Conservation (phyloP, 169 alveolate genomes). For the Plasmodium fragile region DNA sequence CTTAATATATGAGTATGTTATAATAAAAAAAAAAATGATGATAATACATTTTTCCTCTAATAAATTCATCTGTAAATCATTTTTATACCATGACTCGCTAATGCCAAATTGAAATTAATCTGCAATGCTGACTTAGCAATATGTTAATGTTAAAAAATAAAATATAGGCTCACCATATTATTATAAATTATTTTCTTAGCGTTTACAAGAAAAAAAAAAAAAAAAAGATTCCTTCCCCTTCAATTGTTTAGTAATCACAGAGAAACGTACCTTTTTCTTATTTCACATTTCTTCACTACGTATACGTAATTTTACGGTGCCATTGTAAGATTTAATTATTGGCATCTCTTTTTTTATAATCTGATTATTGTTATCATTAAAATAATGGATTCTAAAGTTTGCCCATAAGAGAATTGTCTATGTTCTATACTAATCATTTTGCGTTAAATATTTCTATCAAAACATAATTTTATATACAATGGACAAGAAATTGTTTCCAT, state of each 20-base stretch:
- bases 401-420: background rate
- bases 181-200: background rate
- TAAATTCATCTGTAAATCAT: background rate
- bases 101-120: background rate
- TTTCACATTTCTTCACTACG: background rate
- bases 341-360: background rate
- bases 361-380: background rate
- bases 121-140: background rate
- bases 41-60: background rate
- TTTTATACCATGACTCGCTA: background rate
- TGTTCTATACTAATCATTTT: too few species aligned
- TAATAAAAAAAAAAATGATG: background rate
- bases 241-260: background rate
- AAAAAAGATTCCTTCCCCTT: background rate
- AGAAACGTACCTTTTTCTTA: too few species aligned
- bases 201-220: background rate
- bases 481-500: background rate
- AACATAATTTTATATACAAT: background rate
- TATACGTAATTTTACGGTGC: background rate
- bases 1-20: background rate
- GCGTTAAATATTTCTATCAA: background rate
- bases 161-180: background rate
- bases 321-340: background rate
- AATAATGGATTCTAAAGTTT: background rate
- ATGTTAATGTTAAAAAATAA: background rate